Base-by-base conservation (phyloP, 805 yeast genomes). In the Metschnikowia aberdeeniae region DNA sequence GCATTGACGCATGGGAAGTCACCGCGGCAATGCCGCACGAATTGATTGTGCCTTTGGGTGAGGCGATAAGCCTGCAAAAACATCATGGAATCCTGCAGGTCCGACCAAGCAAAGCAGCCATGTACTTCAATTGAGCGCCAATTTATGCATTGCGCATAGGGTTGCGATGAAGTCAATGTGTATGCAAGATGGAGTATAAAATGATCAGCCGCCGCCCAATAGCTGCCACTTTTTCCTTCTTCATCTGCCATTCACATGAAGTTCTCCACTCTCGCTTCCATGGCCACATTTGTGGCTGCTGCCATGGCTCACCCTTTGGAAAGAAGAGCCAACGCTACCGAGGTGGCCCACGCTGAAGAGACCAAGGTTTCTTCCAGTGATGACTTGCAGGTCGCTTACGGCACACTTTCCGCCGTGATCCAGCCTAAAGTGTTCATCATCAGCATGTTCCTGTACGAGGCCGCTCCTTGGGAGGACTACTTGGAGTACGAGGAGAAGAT, bases 371-470 rank as follows among this genome's bases (percentile, higher is more conserved):
- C 48, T 20, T 44, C 58, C 36, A 43, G 52, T 31, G 47, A 55
- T 37, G 43, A 55, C 34, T 38, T 63, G 24, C 51, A 57, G 36
- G 45, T 64, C 10, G 46, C 61, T 12, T 59, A 57, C 44, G 68
- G 62, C 31, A 61, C 58, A 46, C 68, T 66, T 19, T 59, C 42
- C 38, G 66, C 72, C 10, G 37, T 65, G 9, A 70, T 69, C 54
- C 68, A 70, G 50, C 88, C 88, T 42, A 70, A 78, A 58, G 78
- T 73, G 5, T 64, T 82, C 53, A 60, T 81, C 50, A 65, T 81
- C 49, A 76, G 80, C 54, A 74, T 80, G 80, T 81, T 80, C 60
- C 63, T 58, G 46, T 65, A 62, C 20, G 87, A 81, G 58, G 63
- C 72, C 54, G 72, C 65, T 33, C 77, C 78, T 19, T 81, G 84